phyloP scores from a whole-genome alignment of 1,284 basidiomycete genomes.

The Marasmius fiardii region DNA sequence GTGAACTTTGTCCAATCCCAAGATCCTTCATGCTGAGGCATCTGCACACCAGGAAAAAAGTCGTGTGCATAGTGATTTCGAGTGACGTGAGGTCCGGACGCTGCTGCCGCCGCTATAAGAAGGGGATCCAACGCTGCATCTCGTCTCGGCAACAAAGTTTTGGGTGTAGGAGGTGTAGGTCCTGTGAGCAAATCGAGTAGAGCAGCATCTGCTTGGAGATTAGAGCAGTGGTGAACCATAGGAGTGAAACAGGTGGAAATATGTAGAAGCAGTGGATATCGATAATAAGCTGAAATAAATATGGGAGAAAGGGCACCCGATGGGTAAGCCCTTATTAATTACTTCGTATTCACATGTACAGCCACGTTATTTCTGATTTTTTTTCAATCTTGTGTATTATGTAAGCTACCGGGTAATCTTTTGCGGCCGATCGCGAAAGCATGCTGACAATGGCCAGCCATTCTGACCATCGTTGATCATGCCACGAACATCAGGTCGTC shows the following conservation, averaged over 20 bases:
- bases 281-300: background rate
- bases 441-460: no score
- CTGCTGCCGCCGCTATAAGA: constrained; percentile 65
- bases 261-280: background rate
- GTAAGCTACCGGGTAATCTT: background rate
- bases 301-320: no score
- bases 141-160: constrained; percentile 31
- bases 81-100: constrained; percentile 69
- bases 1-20: constrained; percentile 58
- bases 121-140: constrained; percentile 73
- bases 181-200: constrained; percentile 40
- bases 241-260: background rate
- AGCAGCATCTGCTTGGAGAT: constrained; percentile 29
- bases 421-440: no score
- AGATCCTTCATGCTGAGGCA: constrained; percentile 48
- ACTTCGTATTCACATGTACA: background rate
- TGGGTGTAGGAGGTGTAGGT: constrained; percentile 24
- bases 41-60: constrained; percentile 58
- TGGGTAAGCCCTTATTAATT: no score
- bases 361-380: background rate
- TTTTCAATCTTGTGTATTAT: background rate
- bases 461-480: no score
- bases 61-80: constrained; percentile 76
- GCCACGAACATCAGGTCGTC: no score
- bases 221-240: constrained; percentile 1